Percentiles rank a stretch among this genome's conserved stretches.
Evolutionary conservation across 202 grass and related monocot species (phyloP).

Genomic region (Zizania palustris): DNA sequence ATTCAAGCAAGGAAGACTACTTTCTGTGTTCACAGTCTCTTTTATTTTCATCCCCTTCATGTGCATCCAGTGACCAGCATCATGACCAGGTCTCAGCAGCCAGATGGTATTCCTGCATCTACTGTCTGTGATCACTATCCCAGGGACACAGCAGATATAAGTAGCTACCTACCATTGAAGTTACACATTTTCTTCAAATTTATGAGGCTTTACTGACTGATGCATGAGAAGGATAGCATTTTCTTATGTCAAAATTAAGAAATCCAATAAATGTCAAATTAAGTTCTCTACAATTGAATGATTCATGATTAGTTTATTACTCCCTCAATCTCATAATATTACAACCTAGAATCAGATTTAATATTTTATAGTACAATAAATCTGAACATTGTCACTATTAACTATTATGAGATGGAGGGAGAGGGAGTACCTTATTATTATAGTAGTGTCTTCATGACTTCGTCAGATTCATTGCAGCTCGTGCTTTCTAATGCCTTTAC

Average conservation of each 20-base stretch:
- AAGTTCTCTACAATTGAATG: too few relatives aligned
- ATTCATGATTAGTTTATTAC: too few relatives aligned
- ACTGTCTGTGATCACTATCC: not conserved
- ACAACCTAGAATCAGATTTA: too few relatives aligned
- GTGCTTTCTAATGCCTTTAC: not conserved
- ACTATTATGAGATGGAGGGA: too few relatives aligned
- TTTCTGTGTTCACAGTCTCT: not conserved
- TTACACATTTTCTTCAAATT: conserved; percentile 13
- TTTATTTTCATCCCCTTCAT: not conserved
- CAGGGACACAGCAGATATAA: not conserved
- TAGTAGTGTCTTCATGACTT: not conserved
- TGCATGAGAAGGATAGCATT: not conserved
- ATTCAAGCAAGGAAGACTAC: not conserved
- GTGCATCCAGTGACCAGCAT: not conserved
- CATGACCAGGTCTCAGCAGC: not conserved
- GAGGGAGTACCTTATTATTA: not conserved
- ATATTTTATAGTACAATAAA: too few relatives aligned
- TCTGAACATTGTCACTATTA: too few relatives aligned
- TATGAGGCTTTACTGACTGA: not conserved
- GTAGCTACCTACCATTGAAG: not conserved
- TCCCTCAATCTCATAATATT: too few relatives aligned
- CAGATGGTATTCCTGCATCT: not conserved
- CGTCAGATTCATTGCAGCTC: conserved; percentile 3
- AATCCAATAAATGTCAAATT: not conserved
- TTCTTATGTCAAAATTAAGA: conserved; percentile 7